Base-by-base conservation (phyloP, 768 basidiomycete genomes). In the Grammothele lineata region DNA sequence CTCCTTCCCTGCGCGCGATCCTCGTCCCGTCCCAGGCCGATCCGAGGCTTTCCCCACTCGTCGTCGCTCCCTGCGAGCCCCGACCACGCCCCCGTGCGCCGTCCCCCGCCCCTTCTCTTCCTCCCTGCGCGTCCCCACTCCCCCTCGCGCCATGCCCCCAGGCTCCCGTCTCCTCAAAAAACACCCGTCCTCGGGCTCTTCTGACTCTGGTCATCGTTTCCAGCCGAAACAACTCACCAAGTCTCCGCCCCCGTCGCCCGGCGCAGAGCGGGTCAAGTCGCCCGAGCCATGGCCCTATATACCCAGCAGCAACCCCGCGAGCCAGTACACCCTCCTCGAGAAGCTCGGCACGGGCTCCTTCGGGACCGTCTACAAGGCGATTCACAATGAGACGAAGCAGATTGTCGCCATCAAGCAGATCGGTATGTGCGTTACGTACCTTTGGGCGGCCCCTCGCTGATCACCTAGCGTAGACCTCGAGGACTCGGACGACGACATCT, bases 341-440 rank as follows among this genome's bases (percentile, higher is more conserved):
- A 97, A 96, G 65, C 78, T 98, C n/a, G 95, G 95, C 14, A 94
- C 92, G 19, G 95, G 95, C 27, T 92, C 88, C 64, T 99, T 99
- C 62, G 95, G 95, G 8, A 88, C 83, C 1, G 95, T 99, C 45
- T 99, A 92, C 81, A 97, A 96, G 72, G 95, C 92, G 8, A 85
- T 93, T 59, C 92, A 98, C 69, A 89, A 92, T 59, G 89, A 92
- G 51, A 89, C 92, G 10, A 86, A 89, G 64, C 86, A 95, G 69
- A 86, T 91, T 50, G 96, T 99, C 14, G 96, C 96, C 37, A 90
- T 99, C 61, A 99, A 99, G 68, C 93, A 97, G 67, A 98, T 99
- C 63, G 91, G 92, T 89, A 59, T 55, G 85, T 66, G 14, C 40
- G 35, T 47, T 46, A 46, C 50, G 37, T 59, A 34, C 37, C 27